Percentiles rank a stretch among this genome's conserved stretches.
Conservation (phyloP, 2,329 filamentous ascomycete genomes). For the Penicillium decumbens region DNA sequence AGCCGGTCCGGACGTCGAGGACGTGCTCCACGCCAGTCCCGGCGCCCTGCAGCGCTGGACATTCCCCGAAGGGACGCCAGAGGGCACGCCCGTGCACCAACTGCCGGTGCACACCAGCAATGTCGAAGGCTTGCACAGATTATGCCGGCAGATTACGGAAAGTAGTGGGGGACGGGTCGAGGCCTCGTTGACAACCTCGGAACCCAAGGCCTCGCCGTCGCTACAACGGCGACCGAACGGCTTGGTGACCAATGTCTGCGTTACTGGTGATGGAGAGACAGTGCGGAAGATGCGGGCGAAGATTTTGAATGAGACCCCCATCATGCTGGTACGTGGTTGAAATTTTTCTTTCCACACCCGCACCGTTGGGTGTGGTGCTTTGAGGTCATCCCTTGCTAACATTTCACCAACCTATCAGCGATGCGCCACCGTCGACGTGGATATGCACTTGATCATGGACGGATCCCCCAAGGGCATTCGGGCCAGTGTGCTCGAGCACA, state of each 20-base stretch:
- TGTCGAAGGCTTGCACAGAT: constrained; percentile 68
- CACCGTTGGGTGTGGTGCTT: constrained; percentile 5
- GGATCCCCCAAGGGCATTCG: constrained; percentile 63
- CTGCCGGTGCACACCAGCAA: constrained; percentile 89
- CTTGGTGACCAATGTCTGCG: constrained; percentile 78
- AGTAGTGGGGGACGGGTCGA: constrained; percentile 66
- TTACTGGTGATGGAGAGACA: constrained; percentile 79
- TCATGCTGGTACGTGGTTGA: constrained; percentile 69
- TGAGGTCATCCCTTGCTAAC: constrained; percentile 21
- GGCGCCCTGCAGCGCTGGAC: constrained; percentile 90
- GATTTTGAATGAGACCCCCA: constrained; percentile 85
- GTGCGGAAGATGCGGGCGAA: constrained; percentile 86
- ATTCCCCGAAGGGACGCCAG: constrained; percentile 79
- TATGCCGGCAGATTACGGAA: constrained; percentile 78
- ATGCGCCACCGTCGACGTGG: constrained; percentile 88
- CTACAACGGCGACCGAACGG: constrained; percentile 50
- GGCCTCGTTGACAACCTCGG: constrained; percentile 76
- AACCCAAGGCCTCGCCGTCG: constrained; percentile 61
- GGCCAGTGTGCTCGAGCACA: constrained; percentile 70
- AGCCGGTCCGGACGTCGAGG: constrained; percentile 84
- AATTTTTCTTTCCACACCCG: constrained; percentile 14
- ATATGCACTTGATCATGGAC: constrained; percentile 84
- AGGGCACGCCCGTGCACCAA: constrained; percentile 78
- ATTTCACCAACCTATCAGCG: constrained; percentile 53
- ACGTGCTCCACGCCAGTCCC: constrained; percentile 86